phyloP scores from a whole-genome alignment of 768 basidiomycete genomes.

The Termitomyces sp. region DNA sequence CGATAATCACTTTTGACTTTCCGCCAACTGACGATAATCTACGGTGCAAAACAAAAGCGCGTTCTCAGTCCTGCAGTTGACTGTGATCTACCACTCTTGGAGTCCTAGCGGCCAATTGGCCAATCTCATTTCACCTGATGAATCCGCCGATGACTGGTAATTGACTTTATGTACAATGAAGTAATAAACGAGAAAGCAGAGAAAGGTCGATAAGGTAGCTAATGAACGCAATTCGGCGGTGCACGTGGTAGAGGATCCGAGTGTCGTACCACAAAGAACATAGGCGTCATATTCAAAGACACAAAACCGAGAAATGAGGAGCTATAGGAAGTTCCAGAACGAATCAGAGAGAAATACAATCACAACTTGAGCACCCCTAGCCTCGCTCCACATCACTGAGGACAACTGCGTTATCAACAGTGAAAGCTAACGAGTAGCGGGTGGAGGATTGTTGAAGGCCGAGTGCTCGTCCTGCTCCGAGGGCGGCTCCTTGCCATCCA shows the following conservation, averaged over 20 bases:
- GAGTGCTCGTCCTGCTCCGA: conserved; percentile 40
- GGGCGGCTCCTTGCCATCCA: conserved; percentile 60
- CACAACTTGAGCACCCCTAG: neutral
- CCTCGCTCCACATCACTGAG: neutral
- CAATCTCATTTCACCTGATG: neutral
- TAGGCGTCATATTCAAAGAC: conserved; percentile 1
- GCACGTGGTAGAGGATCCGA: neutral
- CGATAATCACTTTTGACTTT: too few species aligned
- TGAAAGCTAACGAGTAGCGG: conserved; percentile 3
- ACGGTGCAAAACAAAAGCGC: neutral
- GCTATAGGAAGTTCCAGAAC: conserved; percentile 7
- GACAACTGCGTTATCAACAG: neutral
- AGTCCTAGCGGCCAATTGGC: neutral
- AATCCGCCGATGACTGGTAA: neutral
- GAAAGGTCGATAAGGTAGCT: conserved; percentile 5
- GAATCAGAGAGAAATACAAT: neutral
- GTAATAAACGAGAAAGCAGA: conserved; percentile 1
- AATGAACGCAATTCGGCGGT: neutral
- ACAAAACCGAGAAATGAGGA: conserved; percentile 1
- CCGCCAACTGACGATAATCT: too few species aligned
- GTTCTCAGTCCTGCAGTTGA: neutral
- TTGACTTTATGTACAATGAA: conserved; percentile 6
- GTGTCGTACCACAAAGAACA: neutral
- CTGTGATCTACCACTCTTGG: neutral
- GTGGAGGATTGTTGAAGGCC: conserved; percentile 26